Conservation (phyloP, 345 rosid species). For the Brassica cretica region DNA sequence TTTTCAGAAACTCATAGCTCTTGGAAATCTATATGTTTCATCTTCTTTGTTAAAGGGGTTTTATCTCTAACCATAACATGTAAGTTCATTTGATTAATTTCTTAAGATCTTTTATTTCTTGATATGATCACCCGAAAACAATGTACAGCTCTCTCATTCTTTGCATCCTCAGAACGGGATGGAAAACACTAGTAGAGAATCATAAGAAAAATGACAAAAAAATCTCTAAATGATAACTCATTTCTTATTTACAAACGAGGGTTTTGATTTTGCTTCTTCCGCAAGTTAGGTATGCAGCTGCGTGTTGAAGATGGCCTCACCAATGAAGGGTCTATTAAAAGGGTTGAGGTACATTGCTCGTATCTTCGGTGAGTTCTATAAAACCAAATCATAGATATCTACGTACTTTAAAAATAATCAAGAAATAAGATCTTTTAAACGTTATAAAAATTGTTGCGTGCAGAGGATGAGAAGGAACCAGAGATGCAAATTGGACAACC, state of each 20-base stretch:
- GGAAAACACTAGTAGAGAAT: neutral
- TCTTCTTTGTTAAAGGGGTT: constrained; percentile 25
- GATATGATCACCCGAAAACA: constrained; percentile 17
- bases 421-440: neutral
- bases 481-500: constrained; percentile 86
- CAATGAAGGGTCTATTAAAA: constrained; percentile 9
- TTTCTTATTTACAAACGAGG: neutral
- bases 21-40: constrained; percentile 23
- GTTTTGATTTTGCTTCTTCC: constrained; percentile 10
- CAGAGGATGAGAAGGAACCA: constrained; percentile 76
- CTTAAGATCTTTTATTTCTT: neutral
- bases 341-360: neutral
- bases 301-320: constrained; percentile 25
- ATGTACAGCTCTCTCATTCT: neutral
- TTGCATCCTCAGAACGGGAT: neutral
- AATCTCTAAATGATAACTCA: neutral
- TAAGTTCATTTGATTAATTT: constrained; percentile 13
- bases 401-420: neutral
- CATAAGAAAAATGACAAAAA: neutral
- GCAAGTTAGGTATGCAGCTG: constrained; percentile 33
- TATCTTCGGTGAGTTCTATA: neutral
- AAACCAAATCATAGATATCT: neutral
- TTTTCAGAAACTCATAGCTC: constrained; percentile 19
- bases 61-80: constrained; percentile 29
- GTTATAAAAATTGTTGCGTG: constrained; percentile 36